phyloP scores from a whole-genome alignment of 1,139 yeast species.

The Pichia sp. region DNA sequence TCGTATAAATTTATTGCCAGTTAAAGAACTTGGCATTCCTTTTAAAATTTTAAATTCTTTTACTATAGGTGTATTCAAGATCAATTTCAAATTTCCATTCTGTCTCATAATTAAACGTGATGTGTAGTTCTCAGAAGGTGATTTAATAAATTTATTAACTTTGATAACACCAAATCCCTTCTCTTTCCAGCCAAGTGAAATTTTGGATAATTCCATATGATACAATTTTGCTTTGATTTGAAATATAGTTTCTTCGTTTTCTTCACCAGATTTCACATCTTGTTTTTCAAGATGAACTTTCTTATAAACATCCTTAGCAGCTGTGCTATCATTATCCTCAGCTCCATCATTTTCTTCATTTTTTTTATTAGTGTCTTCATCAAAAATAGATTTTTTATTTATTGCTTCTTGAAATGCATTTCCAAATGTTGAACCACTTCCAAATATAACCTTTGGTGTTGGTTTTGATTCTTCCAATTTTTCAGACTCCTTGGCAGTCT shows the following conservation, averaged over 20 bases:
- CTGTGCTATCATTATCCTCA: constrained; percentile 7
- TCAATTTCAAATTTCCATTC: constrained; percentile 76
- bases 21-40: constrained; percentile 82
- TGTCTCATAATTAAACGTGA: constrained; percentile 85
- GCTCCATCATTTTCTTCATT: constrained; percentile 15
- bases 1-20: constrained; percentile 74
- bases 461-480: constrained; percentile 2
- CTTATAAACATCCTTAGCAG: constrained; percentile 32
- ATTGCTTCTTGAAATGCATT: constrained; percentile 50
- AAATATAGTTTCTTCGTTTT: constrained; percentile 66
- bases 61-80: constrained; percentile 66
- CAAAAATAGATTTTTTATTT: constrained; percentile 51
- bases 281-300: constrained; percentile 49
- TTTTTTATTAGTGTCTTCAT: constrained; percentile 25
- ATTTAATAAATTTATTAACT: constrained; percentile 51
- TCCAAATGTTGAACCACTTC: constrained; percentile 53
- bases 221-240: constrained; percentile 75
- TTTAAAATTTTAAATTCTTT: constrained; percentile 52
- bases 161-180: constrained; percentile 87
- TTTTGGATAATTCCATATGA: constrained; percentile 58
- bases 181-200: constrained; percentile 87
- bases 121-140: constrained; percentile 29
- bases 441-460: constrained; percentile 37
- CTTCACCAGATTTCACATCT: constrained; percentile 81
- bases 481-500: not conserved